Percentiles rank a stretch among this genome's conserved stretches.
These are phyloP conservation scores for Colletotrichum sp. DNA, from an alignment of 2,329 filamentous ascomycete genomes.

Conservation along the genomic window DNA sequence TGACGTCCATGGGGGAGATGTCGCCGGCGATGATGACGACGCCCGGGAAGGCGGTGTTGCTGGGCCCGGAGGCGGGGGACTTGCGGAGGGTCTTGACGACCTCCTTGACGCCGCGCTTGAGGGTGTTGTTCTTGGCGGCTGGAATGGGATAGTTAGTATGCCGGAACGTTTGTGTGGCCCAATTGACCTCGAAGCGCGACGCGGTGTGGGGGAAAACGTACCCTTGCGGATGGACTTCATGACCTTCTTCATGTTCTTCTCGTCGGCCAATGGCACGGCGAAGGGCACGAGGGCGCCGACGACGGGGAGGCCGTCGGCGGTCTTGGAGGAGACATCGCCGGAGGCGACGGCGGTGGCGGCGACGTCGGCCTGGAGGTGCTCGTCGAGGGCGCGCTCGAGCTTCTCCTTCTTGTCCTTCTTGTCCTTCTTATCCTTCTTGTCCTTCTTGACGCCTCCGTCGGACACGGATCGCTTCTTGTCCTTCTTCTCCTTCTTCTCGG, in stretches of 20 bases:
- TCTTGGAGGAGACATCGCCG: slow-evolving; percentile 50
- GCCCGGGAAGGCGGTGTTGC: slow-evolving; percentile 67
- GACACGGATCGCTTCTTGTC: slow-evolving; percentile 33
- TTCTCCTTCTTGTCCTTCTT: slow-evolving; percentile 69
- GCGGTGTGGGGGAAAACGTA: slow-evolving; percentile 35
- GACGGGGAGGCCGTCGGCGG: slow-evolving; percentile 37
- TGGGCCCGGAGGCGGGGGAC: slow-evolving; percentile 73
- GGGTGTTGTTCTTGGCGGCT: slow-evolving; percentile 94
- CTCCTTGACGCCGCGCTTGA: slow-evolving; percentile 98
- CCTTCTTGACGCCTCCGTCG: slow-evolving; percentile 28
- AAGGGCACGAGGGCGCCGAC: slow-evolving; percentile 78
- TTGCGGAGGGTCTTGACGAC: slow-evolving; percentile 98
- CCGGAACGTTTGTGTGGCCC: not conserved
- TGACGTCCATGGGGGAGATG: slow-evolving; percentile 98
- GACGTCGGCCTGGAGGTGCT: slow-evolving; percentile 64
- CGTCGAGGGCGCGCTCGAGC: slow-evolving; percentile 68
- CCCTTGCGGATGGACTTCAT: slow-evolving; percentile 63
- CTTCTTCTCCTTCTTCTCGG: slow-evolving; percentile 51
- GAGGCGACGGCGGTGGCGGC: slow-evolving; percentile 46
- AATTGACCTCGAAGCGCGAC: not conserved
- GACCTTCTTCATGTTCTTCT: slow-evolving; percentile 73
- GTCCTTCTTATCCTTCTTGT: slow-evolving; percentile 63
- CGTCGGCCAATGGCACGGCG: slow-evolving; percentile 79
- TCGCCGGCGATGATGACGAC: slow-evolving; percentile 94
- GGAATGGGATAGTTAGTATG: slow-evolving; percentile 19